Evolutionary conservation across 345 rosid genomes (phyloP).

Genomic region (Syzygium aromaticum): DNA sequence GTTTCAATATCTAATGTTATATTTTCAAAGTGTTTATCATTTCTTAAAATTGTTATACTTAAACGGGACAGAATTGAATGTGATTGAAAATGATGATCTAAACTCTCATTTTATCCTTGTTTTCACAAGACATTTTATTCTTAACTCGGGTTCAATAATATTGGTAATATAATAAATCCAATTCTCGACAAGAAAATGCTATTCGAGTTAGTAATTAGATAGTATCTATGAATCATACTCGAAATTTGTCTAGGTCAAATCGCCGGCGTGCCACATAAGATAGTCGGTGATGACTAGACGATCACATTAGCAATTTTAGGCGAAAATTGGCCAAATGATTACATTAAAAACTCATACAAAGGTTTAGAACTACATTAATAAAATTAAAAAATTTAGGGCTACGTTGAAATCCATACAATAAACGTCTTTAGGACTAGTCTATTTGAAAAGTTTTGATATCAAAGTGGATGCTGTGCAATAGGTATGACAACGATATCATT

Average conservation of each 20-base stretch:
- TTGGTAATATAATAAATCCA: too few species aligned
- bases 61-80: too few species aligned
- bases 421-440: fast-evolving
- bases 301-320: neutral
- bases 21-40: neutral
- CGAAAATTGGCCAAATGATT: fast-evolving
- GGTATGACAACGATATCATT: fast-evolving
- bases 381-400: neutral
- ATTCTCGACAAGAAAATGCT: neutral
- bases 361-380: neutral
- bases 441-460: too few species aligned
- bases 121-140: too few species aligned
- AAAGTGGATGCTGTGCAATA: fast-evolving
- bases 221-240: neutral
- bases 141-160: too few species aligned
- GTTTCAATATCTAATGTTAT: neutral
- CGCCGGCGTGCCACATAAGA: fast-evolving
- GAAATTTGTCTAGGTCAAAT: neutral
- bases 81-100: too few species aligned
- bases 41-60: neutral
- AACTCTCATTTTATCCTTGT: too few species aligned
- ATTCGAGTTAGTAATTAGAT: neutral
- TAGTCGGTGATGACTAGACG: fast-evolving
- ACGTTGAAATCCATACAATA: neutral
- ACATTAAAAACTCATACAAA: too few species aligned